Conservation (phyloP, 2,329 filamentous ascomycete species). For the Fragosphaeria purpurea region DNA sequence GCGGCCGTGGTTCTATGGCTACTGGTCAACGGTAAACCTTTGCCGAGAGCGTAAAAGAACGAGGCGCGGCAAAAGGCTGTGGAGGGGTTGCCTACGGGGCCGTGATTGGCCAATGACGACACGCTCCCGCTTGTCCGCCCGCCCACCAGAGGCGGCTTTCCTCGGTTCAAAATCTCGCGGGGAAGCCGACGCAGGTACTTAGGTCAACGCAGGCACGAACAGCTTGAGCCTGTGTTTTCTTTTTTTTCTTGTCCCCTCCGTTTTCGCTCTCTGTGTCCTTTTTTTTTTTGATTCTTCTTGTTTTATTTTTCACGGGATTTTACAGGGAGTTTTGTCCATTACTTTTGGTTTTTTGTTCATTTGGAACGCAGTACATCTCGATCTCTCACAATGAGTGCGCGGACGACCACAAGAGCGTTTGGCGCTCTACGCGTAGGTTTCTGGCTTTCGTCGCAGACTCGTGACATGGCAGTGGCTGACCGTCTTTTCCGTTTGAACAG, state of each 20-base stretch:
- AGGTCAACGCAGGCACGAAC: not conserved
- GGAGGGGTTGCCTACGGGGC: not conserved
- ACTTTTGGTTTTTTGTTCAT: not conserved
- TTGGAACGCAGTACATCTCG: too few species aligned
- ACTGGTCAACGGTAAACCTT: conserved; percentile 3
- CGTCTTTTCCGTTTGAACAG: not conserved
- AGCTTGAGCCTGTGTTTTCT: not conserved
- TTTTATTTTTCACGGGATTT: not conserved
- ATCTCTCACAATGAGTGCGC: conserved; percentile 9
- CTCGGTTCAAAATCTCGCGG: conserved; percentile 10
- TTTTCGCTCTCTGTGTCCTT: not conserved
- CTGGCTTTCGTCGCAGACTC: not conserved
- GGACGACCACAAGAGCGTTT: conserved; percentile 11
- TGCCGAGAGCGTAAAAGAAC: not conserved
- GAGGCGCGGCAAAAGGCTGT: not conserved
- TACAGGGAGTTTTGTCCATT: not conserved
- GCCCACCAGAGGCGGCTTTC: conserved; percentile 10
- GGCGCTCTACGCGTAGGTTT: conserved; percentile 11
- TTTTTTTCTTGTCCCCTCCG: not conserved
- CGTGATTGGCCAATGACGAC: conserved; percentile 3
- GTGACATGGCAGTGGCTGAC: too few species aligned
- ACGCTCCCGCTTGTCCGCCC: conserved; percentile 4
- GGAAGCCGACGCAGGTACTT: not conserved
- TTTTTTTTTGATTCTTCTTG: not conserved
- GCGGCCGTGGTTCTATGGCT: not conserved